These are phyloP conservation scores for Aspergillus neotritici DNA, from an alignment of 2,329 filamentous ascomycete species.

Conservation along the genomic window DNA sequence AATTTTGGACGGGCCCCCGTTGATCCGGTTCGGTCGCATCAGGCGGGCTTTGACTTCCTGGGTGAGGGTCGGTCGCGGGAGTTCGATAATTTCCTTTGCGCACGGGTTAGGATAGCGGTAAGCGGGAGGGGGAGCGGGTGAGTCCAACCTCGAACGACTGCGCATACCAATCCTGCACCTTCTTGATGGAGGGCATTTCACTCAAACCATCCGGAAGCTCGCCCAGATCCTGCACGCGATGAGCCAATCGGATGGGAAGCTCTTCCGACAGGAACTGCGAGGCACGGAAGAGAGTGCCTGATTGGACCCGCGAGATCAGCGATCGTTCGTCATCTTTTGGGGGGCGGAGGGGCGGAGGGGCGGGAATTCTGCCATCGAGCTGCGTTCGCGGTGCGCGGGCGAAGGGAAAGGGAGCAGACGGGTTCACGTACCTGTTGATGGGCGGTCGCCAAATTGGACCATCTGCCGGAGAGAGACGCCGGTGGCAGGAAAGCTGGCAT, in stretches of 20 bases:
- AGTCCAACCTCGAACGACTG: conserved; percentile 90
- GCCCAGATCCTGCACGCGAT: conserved; percentile 89
- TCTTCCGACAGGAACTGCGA: conserved; percentile 98
- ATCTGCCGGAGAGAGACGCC: conserved; percentile 96
- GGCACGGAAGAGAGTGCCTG: conserved; percentile 91
- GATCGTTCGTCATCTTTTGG: conserved; percentile 1
- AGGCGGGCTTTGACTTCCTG: conserved; percentile 73
- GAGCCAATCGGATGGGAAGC: conserved; percentile 90
- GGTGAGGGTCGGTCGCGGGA: conserved; percentile 70
- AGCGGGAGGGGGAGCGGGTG: conserved; percentile 6
- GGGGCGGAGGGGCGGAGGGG: conserved; percentile 7
- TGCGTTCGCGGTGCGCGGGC: background rate
- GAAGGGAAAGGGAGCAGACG: too few species aligned
- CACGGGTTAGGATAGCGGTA: conserved; percentile 15
- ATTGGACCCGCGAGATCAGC: conserved; percentile 12
- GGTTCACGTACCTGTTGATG: conserved; percentile 77
- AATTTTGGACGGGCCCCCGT: conserved; percentile 58
- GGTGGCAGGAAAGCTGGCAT: conserved; percentile 93
- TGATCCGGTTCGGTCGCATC: conserved; percentile 47
- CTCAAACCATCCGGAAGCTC: conserved; percentile 91
- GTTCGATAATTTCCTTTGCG: conserved; percentile 73
- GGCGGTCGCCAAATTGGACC: conserved; percentile 96
- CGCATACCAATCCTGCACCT: conserved; percentile 96
- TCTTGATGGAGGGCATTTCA: conserved; percentile 94
- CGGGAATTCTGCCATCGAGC: background rate